Base-by-base conservation (phyloP, 2,329 filamentous ascomycete species). In the Ilyonectria destructans region DNA sequence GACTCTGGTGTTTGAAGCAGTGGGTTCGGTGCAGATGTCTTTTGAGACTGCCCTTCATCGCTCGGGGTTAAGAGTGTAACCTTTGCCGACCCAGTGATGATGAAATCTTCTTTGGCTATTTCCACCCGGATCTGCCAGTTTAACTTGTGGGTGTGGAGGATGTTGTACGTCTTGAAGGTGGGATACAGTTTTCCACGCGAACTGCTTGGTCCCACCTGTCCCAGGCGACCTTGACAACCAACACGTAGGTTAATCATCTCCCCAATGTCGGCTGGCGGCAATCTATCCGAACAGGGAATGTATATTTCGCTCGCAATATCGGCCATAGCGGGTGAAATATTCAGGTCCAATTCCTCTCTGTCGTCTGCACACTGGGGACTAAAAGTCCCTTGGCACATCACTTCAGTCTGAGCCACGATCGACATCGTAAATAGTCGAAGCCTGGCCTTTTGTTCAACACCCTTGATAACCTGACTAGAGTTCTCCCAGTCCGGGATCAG, bases 91-190 rank as follows among this genome's bases (percentile, higher is more conserved):
- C 60, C 62, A 1, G 13, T 0, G 0, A 21, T 45, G 1, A 40
- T 31, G 8, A 68, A 52, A 1, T 10, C 7, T 12, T 69, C 29
- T 0, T 63, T 67, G 0, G 31, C 48, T 1, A 74, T 12, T 9
- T 68, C 60, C 2, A 37, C 6, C 0, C n/a, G 3, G 1, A 74
- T 0, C 1, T 4, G 29, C 76, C 77, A 80, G 5, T 62, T 67
- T 0, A 78, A 8, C 1, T 26, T 49, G 45, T 80, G 76, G 0
- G 35, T 65, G 3, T 78, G 71, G 2, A 58, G 65, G 19, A 80
- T 74, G 23, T 77, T 79, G 56, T 76, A 77, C 0, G 73, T 77
- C 26, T 54, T 63, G 60, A 79, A 74, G 12, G 46, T 66, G 0
- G 77, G 75, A 1, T 46, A 64, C 3, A 78, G 65, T 17, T 0